A percentile compares a stretch with the other conserved stretches of the same genome.
Evolutionary conservation across 176 grass and related monocot genomes (phyloP).

Genomic region (Oryza meridionalis): DNA sequence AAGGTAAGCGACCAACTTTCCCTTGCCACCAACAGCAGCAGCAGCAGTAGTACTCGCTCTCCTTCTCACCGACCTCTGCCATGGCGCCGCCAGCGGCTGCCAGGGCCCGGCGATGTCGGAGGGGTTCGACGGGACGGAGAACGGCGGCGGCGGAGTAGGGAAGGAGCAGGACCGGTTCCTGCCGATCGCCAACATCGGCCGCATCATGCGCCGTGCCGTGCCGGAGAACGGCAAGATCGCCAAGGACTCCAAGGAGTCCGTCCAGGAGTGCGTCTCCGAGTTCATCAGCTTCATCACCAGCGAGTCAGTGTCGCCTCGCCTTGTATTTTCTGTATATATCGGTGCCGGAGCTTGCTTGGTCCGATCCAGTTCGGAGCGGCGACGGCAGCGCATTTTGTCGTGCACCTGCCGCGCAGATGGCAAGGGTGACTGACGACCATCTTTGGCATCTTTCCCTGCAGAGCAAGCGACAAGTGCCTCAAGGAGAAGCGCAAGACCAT

Average conservation of each 20-base stretch:
- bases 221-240: slow-evolving; percentile 87
- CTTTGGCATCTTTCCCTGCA: slow-evolving; percentile 14
- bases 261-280: slow-evolving; percentile 87
- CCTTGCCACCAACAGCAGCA: not conserved
- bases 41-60: too few species aligned
- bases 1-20: slow-evolving; percentile 13
- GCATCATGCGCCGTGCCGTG: slow-evolving; percentile 75
- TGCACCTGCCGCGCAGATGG: not conserved
- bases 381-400: not conserved
- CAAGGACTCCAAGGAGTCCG: slow-evolving; percentile 79
- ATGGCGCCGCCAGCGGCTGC: too few species aligned
- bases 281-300: slow-evolving; percentile 88
- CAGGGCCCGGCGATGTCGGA: slow-evolving; percentile 57
- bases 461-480: slow-evolving; percentile 79
- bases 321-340: too few species aligned
- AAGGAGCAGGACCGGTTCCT: slow-evolving; percentile 81
- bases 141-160: slow-evolving; percentile 19
- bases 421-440: not conserved
- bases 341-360: not conserved
- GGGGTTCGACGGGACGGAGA: slow-evolving; percentile 28
- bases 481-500: slow-evolving; percentile 87
- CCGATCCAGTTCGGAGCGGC: not conserved
- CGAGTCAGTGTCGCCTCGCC: slow-evolving; percentile 40
- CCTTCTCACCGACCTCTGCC: not conserved
- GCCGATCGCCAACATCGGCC: slow-evolving; percentile 72